Percentiles rank a stretch among this genome's conserved stretches.
Evolutionary conservation across 2,329 filamentous ascomycete genomes (phyloP).

Genomic region (Torrubiella hemipterigena): DNA sequence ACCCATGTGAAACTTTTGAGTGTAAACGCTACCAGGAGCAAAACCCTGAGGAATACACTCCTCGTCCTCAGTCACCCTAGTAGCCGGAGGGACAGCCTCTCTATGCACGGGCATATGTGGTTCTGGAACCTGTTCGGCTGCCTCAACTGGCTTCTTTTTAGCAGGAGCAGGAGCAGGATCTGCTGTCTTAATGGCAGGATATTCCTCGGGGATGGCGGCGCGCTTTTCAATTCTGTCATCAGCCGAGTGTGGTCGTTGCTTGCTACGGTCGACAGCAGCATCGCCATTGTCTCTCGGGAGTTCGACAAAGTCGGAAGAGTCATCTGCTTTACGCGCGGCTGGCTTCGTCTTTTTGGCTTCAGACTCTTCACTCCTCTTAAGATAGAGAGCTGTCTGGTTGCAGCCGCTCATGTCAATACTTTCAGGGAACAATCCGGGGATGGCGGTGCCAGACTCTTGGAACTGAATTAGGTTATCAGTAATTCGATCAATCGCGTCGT

Average conservation of each 20-base stretch:
- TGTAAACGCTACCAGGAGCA: constrained; percentile 28
- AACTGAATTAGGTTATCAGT: constrained; percentile 67
- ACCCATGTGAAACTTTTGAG: constrained; percentile 46
- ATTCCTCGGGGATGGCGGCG: background rate
- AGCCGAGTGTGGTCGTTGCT: background rate
- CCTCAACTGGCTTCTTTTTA: background rate
- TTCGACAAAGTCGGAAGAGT: constrained; percentile 16
- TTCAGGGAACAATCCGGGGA: constrained; percentile 74
- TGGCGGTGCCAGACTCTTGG: constrained; percentile 54
- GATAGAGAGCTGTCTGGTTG: constrained; percentile 45
- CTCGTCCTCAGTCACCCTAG: constrained; percentile 21
- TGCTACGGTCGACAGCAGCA: background rate
- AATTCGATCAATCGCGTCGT: constrained; percentile 78
- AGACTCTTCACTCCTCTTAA: too few relatives aligned
- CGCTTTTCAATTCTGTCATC: background rate
- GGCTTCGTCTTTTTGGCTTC: constrained; percentile 16
- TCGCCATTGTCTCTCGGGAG: constrained; percentile 16
- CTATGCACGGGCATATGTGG: background rate
- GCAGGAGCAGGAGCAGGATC: background rate
- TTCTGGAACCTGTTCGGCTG: background rate
- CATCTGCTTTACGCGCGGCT: constrained; percentile 22
- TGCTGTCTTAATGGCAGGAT: too few relatives aligned
- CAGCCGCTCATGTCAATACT: constrained; percentile 71
- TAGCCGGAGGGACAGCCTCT: constrained; percentile 10
- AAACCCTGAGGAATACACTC: constrained; percentile 52